Evolutionary conservation across 495 filamentous ascomycete species (phyloP).

Genomic region (Aspergillus hancockii): DNA sequence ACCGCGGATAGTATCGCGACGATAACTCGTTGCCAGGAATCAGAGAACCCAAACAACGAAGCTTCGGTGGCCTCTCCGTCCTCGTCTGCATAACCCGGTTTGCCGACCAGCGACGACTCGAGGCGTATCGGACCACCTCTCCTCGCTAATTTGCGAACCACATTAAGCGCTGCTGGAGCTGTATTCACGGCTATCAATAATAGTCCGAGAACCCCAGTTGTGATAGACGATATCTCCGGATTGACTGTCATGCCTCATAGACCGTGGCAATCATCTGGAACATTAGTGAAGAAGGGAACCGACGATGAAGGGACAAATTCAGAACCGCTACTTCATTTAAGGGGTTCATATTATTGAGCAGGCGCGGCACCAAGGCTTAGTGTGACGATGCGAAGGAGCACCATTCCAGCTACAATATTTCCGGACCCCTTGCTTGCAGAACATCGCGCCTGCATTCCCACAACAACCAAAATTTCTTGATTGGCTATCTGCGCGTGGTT

Average conservation of each 20-base stretch:
- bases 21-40: slow-evolving; percentile 18
- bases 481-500: background rate
- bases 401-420: background rate
- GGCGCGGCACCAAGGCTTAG: background rate
- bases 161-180: slow-evolving; percentile 1
- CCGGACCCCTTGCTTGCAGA: background rate
- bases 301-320: background rate
- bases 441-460: background rate
- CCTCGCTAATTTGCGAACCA: background rate
- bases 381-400: background rate
- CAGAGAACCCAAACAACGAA: slow-evolving; percentile 16
- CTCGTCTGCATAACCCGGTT: slow-evolving; percentile 20
- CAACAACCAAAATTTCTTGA: background rate
- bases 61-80: slow-evolving; percentile 25
- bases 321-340: background rate
- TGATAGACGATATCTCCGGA: slow-evolving; percentile 1
- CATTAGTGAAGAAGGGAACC: background rate
- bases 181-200: slow-evolving; percentile 3
- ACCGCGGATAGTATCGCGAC: slow-evolving; percentile 16
- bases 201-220: slow-evolving; percentile 3
- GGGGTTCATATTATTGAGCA: background rate
- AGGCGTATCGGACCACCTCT: slow-evolving; percentile 10
- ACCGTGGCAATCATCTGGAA: background rate
- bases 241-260: slow-evolving; percentile 6
- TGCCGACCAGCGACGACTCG: slow-evolving; percentile 24